These are phyloP conservation scores for Claviceps digitariae DNA, from an alignment of 2,329 filamentous ascomycete genomes.

Conservation along the genomic window DNA sequence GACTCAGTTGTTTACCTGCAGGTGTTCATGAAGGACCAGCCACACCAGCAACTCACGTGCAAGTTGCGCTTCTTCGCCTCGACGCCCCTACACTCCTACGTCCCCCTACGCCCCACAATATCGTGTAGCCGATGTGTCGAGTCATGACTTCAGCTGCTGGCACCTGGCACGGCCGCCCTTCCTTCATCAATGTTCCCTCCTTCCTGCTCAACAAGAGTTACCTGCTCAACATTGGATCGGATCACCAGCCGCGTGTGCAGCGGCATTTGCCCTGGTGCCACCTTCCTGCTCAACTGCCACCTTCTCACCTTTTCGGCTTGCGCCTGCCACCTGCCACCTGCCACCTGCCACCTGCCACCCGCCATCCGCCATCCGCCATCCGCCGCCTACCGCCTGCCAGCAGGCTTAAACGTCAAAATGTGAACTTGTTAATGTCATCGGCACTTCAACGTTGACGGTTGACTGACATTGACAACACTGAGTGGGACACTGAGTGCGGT, in stretches of 20 bases:
- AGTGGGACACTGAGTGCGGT: not conserved
- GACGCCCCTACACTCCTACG: not conserved
- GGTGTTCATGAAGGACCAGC: not conserved
- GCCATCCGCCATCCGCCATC: too few relatives aligned
- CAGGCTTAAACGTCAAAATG: not conserved
- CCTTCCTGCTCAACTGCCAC: not conserved
- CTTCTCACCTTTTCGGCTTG: not conserved
- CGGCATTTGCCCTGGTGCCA: not conserved
- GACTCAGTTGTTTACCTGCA: not conserved
- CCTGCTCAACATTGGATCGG: not conserved
- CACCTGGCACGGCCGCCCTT: not conserved
- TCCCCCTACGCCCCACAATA: not conserved
- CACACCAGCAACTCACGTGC: not conserved
- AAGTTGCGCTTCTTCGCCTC: not conserved
- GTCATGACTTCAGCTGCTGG: constrained; percentile 1
- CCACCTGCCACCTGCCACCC: not conserved
- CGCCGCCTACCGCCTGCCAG: not conserved
- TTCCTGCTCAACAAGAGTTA: too few relatives aligned
- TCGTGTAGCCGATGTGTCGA: not conserved
- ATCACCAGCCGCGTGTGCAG: not conserved
- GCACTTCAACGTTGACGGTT: not conserved
- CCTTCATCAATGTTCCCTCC: not conserved
- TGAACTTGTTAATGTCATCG: too few relatives aligned
- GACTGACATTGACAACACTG: not conserved
- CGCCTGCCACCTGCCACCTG: not conserved